Evolutionary conservation across 148 eudicot genomes (phyloP).

Genomic region (Rhododendron griersonianum): DNA sequence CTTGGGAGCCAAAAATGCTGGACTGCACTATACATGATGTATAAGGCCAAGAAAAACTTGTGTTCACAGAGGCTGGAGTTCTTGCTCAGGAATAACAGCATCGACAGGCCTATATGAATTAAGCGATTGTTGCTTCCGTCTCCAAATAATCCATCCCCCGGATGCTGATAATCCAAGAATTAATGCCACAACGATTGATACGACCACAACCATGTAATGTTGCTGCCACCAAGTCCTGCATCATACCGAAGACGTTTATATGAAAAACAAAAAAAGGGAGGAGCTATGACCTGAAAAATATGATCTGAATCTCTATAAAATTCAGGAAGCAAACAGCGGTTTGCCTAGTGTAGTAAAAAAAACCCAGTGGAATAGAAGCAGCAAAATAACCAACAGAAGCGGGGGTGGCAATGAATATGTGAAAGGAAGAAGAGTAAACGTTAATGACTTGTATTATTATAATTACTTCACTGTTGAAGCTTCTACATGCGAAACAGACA

Average conservation of each 20-base stretch:
- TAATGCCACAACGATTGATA: slow-evolving; percentile 33
- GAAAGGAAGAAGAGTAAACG: background rate
- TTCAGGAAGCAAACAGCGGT: background rate
- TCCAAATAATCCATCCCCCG: slow-evolving; percentile 67
- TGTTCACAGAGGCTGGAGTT: slow-evolving; percentile 74
- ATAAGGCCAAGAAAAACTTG: background rate
- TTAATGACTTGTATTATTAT: background rate
- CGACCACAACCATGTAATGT: slow-evolving; percentile 45
- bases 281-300: background rate
- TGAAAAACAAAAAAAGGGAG: background rate
- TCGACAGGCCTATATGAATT: slow-evolving; percentile 66
- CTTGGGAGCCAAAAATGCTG: slow-evolving; percentile 1
- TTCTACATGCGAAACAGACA: background rate
- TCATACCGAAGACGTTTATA: slow-evolving; percentile 4
- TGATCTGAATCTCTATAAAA: background rate
- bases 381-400: background rate
- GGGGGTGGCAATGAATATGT: background rate
- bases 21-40: background rate
- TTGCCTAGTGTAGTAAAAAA: background rate
- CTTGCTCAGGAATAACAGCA: slow-evolving; percentile 55
- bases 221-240: slow-evolving; percentile 76
- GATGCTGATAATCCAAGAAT: slow-evolving; percentile 44
- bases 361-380: background rate
- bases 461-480: background rate
- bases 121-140: slow-evolving; percentile 39